phyloP scores from a whole-genome alignment of 768 basidiomycete species.

The Melanogaster broomeanus region DNA sequence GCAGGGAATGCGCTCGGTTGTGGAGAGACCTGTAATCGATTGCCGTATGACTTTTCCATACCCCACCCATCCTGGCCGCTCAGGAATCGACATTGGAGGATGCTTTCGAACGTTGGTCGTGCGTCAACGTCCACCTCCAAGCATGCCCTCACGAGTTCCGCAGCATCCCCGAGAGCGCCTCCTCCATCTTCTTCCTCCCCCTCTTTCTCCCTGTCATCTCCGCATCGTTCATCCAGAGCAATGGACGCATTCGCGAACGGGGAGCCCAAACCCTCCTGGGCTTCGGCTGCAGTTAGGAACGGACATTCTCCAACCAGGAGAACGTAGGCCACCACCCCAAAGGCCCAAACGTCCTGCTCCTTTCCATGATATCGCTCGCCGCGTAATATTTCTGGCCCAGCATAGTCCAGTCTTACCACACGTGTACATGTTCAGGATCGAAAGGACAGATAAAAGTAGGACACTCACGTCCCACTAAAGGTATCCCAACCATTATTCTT shows the following conservation, averaged over 20 bases:
- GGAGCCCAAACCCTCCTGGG: conserved; percentile 79
- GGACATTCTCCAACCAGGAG: conserved; percentile 91
- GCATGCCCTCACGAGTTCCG: conserved; percentile 81
- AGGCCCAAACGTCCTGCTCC: conserved; percentile 98
- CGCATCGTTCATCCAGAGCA: conserved; percentile 77
- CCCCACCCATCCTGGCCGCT: conserved; percentile 78
- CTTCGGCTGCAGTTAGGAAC: conserved; percentile 88
- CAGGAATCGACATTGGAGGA: conserved; percentile 81
- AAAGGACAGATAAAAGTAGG: not conserved
- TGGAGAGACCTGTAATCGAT: conserved; percentile 20
- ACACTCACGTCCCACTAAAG: conserved; percentile 87
- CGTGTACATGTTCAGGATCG: conserved; percentile 10
- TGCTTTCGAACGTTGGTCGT: conserved; percentile 84
- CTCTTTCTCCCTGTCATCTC: conserved; percentile 67
- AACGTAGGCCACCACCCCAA: conserved; percentile 96
- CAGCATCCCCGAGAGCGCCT: conserved; percentile 81
- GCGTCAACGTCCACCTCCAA: conserved; percentile 75
- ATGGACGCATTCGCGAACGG: conserved; percentile 78
- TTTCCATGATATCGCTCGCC: conserved; percentile 95
- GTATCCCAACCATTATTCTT: conserved; percentile 88
- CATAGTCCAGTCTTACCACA: conserved; percentile 77
- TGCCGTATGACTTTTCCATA: conserved; percentile 33
- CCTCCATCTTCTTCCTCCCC: conserved; percentile 84
- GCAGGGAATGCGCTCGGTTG: conserved; percentile 36
- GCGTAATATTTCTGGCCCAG: conserved; percentile 93